Evolutionary conservation across 352 stramenopile species (phyloP), one percentile per base, ranked within the genome.

Genomic region (Achlya hypogyna): DNA sequence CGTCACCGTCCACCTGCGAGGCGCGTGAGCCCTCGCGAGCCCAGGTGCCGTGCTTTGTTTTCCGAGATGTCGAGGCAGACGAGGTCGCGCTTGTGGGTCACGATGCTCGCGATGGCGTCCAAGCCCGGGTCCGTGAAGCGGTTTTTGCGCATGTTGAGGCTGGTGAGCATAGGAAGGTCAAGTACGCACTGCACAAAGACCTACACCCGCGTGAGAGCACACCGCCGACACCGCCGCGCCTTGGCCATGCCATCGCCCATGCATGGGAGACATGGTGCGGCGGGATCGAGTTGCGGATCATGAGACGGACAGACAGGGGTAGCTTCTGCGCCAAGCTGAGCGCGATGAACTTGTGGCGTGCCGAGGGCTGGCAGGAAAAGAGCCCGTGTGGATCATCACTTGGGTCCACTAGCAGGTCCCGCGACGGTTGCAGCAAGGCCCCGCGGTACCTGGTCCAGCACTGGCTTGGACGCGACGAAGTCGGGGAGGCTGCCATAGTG

Each of bases 111-210:
- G 49, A 96, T 74, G 32, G 82, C 83, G 29, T 82, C 76, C 1
- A 96, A 66, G 0, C 85, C 87, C 0, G 68, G 69, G 63, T 96
- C 88, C 4, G 76, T 81, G 23, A 96, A 78, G 0, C 88, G 81
- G 54, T 96, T 96, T 72, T 96, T 91, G 31, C 79, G 74, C 5
- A 87, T 69, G 43, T 93, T 92, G 40, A 96, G 78, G 0, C 79
- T 82, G 2, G 85, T 88, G 34, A 94, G 76, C 74, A 88, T 82
- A 31, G 84, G 86, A 16, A 96, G 66, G 6, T 89, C 78, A 1
- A 82, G 51, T 3, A 96, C 67, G 47, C 82, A 91, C 52, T 64
- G 69, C 23, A 81, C 82, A 69, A 91, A 89, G 5, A 91, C 51
- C 54, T 64, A 52, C 53, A 8, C 14, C 9, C 20, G n/a, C n/a